Percentiles rank a stretch among this genome's conserved stretches.
These are phyloP conservation scores for Pseudocohnilembus persalinus DNA, from an alignment of 169 alveolate genomes.

Conservation along the genomic window DNA sequence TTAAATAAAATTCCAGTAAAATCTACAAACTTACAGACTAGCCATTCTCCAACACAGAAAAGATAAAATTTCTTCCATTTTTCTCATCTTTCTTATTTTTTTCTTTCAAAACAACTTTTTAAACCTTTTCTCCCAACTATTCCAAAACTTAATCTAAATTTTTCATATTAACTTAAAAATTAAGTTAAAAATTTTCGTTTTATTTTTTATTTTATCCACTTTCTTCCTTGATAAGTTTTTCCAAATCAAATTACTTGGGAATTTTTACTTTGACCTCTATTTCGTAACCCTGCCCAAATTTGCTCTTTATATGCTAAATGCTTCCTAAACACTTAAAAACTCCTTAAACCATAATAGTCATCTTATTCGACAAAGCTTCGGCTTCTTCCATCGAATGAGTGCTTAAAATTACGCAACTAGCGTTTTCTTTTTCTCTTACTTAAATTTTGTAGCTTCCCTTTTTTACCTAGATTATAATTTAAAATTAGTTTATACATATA, in stretches of 20 bases:
- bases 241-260: constrained; percentile 27
- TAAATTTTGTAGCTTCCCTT: no score
- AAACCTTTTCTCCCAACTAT: constrained; percentile 18
- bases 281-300: constrained; percentile 70
- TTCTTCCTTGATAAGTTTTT: constrained; percentile 3
- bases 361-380: constrained; percentile 81
- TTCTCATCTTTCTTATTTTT: constrained; percentile 32
- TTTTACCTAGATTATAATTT: no score
- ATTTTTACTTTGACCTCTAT: constrained; percentile 54
- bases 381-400: constrained; percentile 91
- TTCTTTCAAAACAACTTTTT: constrained; percentile 26
- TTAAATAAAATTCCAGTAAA: no score
- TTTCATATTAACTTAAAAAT: constrained; percentile 13
- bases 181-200: constrained; percentile 2
- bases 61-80: constrained; percentile 22
- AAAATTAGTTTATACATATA: no score
- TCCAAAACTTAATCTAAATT: constrained; percentile 41
- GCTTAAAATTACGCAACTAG: constrained; percentile 74
- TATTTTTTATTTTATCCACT: not conserved
- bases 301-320: constrained; percentile 57
- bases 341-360: constrained; percentile 87
- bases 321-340: constrained; percentile 84
- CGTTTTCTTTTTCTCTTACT: constrained; percentile 64
- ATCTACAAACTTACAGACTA: no score
- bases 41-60: no score